These are phyloP conservation scores for Thoreauomyces humboldtii DNA, from an alignment of 192 early-diverging fungal species.

Conservation along the genomic window DNA sequence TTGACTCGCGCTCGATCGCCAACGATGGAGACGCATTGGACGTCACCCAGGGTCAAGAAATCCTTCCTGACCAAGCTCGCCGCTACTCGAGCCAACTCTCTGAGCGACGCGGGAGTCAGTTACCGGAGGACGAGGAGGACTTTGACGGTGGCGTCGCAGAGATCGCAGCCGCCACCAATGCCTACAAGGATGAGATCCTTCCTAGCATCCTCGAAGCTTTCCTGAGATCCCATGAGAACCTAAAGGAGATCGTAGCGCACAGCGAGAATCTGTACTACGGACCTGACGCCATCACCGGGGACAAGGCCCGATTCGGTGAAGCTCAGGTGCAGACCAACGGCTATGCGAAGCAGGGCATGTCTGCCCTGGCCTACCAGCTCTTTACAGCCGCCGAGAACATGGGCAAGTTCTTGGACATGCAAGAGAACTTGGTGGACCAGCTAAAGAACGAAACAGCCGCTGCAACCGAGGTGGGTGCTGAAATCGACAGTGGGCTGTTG, in stretches of 20 bases:
- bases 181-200: slow-evolving; percentile 6
- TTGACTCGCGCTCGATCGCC: too few relatives aligned
- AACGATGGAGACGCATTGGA: too few relatives aligned
- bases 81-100: too few relatives aligned
- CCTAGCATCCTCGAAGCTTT: slow-evolving; percentile 18
- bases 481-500: too few relatives aligned
- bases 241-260: slow-evolving; percentile 27
- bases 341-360: slow-evolving; percentile 24
- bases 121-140: too few relatives aligned
- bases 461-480: slow-evolving; percentile 1
- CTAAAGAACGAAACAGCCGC: background rate
- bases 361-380: slow-evolving; percentile 21
- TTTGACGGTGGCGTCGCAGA: too few relatives aligned
- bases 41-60: too few relatives aligned
- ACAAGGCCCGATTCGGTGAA: slow-evolving; percentile 16
- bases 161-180: slow-evolving; percentile 9
- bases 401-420: slow-evolving; percentile 19
- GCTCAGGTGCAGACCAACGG: slow-evolving; percentile 9
- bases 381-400: slow-evolving; percentile 16
- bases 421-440: slow-evolving; percentile 6
- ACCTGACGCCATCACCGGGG: slow-evolving; percentile 7
- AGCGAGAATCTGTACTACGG: slow-evolving; percentile 22
- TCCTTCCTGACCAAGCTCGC: too few relatives aligned
- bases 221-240: slow-evolving; percentile 17
- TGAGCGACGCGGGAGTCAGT: too few relatives aligned